Percentiles rank a stretch among this genome's conserved stretches.
Evolutionary conservation across 2,329 filamentous ascomycete genomes (phyloP).

Genomic region (Aspergillus sp.): DNA sequence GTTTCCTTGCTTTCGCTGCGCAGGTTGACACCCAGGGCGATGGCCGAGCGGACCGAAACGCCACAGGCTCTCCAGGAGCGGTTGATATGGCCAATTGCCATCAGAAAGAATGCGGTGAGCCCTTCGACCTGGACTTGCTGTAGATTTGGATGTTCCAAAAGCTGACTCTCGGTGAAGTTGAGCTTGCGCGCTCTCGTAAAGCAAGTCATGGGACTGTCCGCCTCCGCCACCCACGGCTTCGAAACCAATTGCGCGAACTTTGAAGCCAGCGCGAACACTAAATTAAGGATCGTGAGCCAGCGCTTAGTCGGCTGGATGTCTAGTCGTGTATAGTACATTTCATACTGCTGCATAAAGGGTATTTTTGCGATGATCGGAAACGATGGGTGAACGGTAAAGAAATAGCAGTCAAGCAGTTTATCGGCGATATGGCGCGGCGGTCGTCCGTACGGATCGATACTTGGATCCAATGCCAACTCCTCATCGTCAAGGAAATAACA

Average conservation of each 20-base stretch:
- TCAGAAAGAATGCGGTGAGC: conserved; percentile 41
- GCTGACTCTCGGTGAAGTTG: conserved; percentile 32
- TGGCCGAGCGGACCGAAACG: conserved; percentile 41
- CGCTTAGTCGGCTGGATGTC: conserved; percentile 36
- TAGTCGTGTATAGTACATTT: conserved; percentile 33
- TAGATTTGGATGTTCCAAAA: conserved; percentile 42
- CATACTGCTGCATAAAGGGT: conserved; percentile 41
- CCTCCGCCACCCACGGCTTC: conserved; percentile 23
- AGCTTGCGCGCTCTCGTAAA: conserved; percentile 45
- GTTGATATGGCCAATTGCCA: conserved; percentile 43
- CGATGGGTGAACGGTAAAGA: conserved; percentile 39
- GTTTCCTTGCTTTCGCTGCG: conserved; percentile 39
- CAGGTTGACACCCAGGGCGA: conserved; percentile 44
- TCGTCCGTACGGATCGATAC: conserved; percentile 36
- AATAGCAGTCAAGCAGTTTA: conserved; percentile 42
- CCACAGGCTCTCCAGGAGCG: conserved; percentile 46
- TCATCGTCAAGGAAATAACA: conserved; percentile 38
- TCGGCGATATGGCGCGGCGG: conserved; percentile 40
- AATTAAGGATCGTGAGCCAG: conserved; percentile 45
- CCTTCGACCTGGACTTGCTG: conserved; percentile 46
- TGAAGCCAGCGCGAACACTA: conserved; percentile 46
- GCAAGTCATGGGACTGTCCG: conserved; percentile 28
- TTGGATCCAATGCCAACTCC: background rate
- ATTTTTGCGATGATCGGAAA: conserved; percentile 44
- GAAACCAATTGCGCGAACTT: conserved; percentile 31